Conservation (phyloP, 2,329 filamentous ascomycete species). For the Colletotrichum sp. region DNA sequence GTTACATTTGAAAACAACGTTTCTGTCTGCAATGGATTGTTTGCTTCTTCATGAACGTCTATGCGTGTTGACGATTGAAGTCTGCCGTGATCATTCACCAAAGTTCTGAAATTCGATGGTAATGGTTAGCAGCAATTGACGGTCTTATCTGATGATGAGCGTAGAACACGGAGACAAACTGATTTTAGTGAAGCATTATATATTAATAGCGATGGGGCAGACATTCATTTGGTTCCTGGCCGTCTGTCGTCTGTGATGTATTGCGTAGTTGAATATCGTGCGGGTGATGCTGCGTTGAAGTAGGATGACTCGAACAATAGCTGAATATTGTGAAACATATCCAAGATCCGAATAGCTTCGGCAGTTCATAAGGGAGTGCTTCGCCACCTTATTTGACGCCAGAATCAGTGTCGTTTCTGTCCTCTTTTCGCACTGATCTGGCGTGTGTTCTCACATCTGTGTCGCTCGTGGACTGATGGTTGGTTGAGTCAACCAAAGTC, state of each 20-base stretch:
- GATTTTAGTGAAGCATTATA: background rate
- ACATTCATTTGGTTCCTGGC: background rate
- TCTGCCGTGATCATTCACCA: background rate
- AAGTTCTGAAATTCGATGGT: no score
- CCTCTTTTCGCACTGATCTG: background rate
- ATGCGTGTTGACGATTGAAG: background rate
- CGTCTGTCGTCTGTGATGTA: background rate
- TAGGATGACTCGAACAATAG: background rate
- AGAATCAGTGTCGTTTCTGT: background rate
- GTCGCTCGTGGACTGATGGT: background rate
- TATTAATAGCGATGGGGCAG: background rate
- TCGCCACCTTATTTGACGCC: background rate
- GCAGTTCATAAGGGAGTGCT: background rate
- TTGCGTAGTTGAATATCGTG: accelerated
- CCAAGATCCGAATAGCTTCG: accelerated
- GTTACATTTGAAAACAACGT: background rate
- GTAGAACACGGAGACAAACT: background rate
- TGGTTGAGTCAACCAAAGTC: background rate
- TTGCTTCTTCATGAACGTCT: accelerated
- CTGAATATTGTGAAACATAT: accelerated
- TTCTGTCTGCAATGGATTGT: background rate
- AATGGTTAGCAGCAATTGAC: background rate
- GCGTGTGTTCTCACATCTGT: background rate
- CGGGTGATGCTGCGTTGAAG: background rate
- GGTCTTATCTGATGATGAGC: background rate